Conservation (phyloP, 2,329 filamentous ascomycete genomes). For the Cercospora nicotianae region DNA sequence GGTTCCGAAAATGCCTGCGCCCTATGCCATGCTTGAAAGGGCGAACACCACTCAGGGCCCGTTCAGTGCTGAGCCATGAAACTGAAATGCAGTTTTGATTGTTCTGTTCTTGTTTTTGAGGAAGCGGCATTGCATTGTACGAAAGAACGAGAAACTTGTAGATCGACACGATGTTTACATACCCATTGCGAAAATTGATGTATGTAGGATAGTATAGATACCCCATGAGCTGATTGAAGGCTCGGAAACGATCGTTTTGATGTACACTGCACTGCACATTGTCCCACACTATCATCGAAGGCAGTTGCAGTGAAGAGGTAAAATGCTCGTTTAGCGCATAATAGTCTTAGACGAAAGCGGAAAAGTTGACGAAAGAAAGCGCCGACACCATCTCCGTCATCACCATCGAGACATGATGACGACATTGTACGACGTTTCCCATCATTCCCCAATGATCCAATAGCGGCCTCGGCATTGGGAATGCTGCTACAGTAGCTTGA, state of each 20-base stretch:
- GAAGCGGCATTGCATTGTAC: constrained; percentile 2
- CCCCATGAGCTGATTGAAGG: not conserved
- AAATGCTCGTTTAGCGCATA: not conserved
- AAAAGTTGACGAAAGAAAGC: not conserved
- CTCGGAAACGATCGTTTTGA: not conserved
- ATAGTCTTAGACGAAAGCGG: not conserved
- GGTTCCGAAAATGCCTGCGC: constrained; percentile 51
- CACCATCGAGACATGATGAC: not conserved
- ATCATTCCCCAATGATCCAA: not conserved
- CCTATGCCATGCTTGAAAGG: constrained; percentile 32
- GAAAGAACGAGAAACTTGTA: not conserved
- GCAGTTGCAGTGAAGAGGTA: not conserved
- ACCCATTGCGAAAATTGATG: not conserved
- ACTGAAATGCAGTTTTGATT: not conserved
- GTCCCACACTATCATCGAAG: too few species aligned
- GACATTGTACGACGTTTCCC: not conserved
- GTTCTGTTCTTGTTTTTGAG: not conserved
- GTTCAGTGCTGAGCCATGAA: constrained; percentile 38
- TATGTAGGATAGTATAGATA: constrained; percentile 2
- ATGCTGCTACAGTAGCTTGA: not conserved
- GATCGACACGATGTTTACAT: not conserved
- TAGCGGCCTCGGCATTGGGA: not conserved
- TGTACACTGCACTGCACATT: not conserved
- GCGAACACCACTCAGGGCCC: constrained; percentile 26
- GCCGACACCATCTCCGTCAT: not conserved